phyloP scores from a whole-genome alignment of 305 asterid genomes.

The Fraxinus floribunda region DNA sequence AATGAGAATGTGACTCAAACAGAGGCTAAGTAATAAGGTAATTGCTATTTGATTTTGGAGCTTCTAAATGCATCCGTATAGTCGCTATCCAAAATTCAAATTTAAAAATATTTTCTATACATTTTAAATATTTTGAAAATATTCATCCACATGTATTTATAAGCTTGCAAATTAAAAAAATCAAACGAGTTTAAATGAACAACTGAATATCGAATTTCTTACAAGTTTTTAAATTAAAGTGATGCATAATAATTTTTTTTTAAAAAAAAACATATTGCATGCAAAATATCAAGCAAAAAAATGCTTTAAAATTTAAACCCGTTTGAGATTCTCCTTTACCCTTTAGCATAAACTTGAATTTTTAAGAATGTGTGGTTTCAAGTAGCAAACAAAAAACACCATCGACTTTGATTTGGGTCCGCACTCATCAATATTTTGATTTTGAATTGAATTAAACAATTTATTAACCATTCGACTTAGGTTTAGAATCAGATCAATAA shows the following conservation, averaged over 20 bases:
- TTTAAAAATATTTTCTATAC: not conserved
- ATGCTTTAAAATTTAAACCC: not conserved
- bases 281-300: not conserved
- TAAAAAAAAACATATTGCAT: too few relatives aligned
- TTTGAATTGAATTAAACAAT: not conserved
- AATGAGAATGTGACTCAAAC: too few relatives aligned
- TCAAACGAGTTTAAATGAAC: not conserved
- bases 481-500: not conserved
- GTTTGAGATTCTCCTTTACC: too few relatives aligned
- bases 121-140: not conserved
- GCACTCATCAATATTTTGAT: too few relatives aligned
- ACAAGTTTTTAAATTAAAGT: not conserved
- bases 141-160: not conserved
- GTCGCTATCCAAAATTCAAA: too few relatives aligned
- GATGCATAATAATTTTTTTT: not conserved
- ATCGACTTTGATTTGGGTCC: too few relatives aligned
- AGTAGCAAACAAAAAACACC: not conserved
- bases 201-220: not conserved
- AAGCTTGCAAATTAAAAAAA: not conserved
- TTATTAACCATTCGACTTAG: not conserved
- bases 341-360: not conserved
- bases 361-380: not conserved
- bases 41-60: not conserved
- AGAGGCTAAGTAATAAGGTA: too few relatives aligned
- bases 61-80: too few relatives aligned